Evolutionary conservation across 2,329 filamentous ascomycete species (phyloP).

Genomic region (Fusarium newnesense): DNA sequence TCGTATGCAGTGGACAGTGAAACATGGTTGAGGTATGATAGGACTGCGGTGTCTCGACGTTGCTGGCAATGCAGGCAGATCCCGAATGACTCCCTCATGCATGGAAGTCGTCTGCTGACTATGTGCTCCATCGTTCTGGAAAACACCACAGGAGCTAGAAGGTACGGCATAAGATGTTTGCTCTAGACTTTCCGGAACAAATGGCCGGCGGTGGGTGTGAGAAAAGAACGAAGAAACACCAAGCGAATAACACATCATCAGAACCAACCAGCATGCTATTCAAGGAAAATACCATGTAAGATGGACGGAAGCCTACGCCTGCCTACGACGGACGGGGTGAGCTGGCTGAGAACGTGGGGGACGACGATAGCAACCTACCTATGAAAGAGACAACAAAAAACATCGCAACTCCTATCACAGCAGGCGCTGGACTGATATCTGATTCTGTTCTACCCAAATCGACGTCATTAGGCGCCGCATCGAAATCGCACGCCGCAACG

Average conservation of each 20-base stretch:
- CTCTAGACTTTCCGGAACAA: conserved; percentile 8
- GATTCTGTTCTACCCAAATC: conserved; percentile 33
- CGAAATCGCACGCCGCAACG: conserved; percentile 28
- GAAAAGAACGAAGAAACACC: conserved; percentile 6
- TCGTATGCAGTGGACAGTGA: conserved; percentile 35
- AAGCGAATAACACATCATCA: conserved; percentile 27
- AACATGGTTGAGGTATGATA: conserved; percentile 42
- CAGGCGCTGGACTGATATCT: conserved; percentile 33
- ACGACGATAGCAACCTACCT: conserved; percentile 20
- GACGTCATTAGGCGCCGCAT: conserved; percentile 38
- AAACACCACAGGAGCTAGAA: conserved; percentile 17
- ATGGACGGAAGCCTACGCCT: conserved; percentile 5
- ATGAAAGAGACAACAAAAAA: conserved; percentile 23
- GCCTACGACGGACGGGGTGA: conserved; percentile 10
- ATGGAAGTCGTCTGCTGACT: conserved; percentile 40
- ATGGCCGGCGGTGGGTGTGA: conserved; percentile 13
- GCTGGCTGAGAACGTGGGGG: conserved; percentile 24
- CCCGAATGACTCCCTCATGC: conserved; percentile 43
- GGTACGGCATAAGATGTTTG: conserved; percentile 17
- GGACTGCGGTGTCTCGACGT: conserved; percentile 34
- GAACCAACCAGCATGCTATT: conserved; percentile 11
- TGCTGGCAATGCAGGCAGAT: conserved; percentile 43
- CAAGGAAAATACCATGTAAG: conserved; percentile 18
- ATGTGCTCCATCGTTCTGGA: conserved; percentile 30
- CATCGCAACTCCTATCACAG: conserved; percentile 33